Conservation (phyloP, 352 stramenopile genomes). For the Blastocystis sp. region DNA sequence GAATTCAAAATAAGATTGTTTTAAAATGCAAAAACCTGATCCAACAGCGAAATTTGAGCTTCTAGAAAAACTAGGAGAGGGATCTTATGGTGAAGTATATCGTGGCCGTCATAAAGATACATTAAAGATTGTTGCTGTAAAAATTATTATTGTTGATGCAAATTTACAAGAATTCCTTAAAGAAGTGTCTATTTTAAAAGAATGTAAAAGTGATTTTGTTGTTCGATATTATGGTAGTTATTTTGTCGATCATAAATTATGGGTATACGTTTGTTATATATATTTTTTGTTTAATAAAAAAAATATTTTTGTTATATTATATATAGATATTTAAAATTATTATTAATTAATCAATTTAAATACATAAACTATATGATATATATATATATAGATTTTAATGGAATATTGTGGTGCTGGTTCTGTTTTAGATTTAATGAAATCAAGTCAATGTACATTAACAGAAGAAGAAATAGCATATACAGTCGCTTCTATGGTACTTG, state of each 20-base stretch:
- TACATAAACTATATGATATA: neutral
- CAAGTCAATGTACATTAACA: slow-evolving; percentile 11
- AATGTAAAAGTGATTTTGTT: slow-evolving; percentile 40
- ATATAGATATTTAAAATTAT: no score
- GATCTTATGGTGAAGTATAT: slow-evolving; percentile 34
- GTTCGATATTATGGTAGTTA: slow-evolving; percentile 39
- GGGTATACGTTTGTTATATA: neutral
- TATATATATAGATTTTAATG: slow-evolving; percentile 40
- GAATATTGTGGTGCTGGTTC: slow-evolving; percentile 40
- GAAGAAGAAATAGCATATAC: slow-evolving; percentile 38
- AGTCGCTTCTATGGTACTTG: slow-evolving; percentile 39
- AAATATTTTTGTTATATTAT: no score
- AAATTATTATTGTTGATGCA: slow-evolving; percentile 35
- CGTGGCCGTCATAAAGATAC: slow-evolving; percentile 34
- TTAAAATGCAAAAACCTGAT: slow-evolving; percentile 37
- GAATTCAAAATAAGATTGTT: no score
- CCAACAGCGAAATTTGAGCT: slow-evolving; percentile 31
- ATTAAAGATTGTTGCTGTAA: slow-evolving; percentile 30
- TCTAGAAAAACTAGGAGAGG: slow-evolving; percentile 35
- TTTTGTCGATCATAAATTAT: slow-evolving; percentile 37
- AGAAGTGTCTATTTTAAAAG: slow-evolving; percentile 41
- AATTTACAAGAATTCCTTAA: slow-evolving; percentile 33
- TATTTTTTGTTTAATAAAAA: no score
- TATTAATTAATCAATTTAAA: no score
- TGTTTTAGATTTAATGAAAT: slow-evolving; percentile 38